These are phyloP conservation scores for Malania oleifera DNA, from an alignment of 164 flowering plant species.

Conservation along the genomic window DNA sequence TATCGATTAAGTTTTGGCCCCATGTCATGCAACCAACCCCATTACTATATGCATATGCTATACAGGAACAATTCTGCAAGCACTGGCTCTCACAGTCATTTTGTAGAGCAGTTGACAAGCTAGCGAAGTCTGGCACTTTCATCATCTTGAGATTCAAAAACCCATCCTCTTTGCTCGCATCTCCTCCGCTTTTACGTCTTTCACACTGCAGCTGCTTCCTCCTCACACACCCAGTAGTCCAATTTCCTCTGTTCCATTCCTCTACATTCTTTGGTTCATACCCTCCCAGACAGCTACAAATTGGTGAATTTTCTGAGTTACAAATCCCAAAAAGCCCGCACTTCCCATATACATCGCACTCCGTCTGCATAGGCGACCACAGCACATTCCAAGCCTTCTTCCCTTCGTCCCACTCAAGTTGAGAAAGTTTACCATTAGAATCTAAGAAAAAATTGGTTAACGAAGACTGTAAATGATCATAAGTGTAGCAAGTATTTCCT, in stretches of 20 bases:
- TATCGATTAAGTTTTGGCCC: constrained; percentile 30
- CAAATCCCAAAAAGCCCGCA: constrained; percentile 22
- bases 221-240: constrained; percentile 40
- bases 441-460: not conserved
- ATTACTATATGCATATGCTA: constrained; percentile 33
- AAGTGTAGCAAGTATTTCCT: too few relatives aligned
- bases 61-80: constrained; percentile 52
- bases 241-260: constrained; percentile 33
- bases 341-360: constrained; percentile 12
- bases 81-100: constrained; percentile 36
- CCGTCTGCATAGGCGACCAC: not conserved
- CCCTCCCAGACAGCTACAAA: constrained; percentile 31
- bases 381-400: constrained; percentile 1
- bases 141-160: constrained; percentile 19
- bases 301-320: constrained; percentile 6
- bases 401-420: constrained; percentile 4
- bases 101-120: not conserved
- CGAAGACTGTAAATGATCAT: not conserved
- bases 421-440: constrained; percentile 2
- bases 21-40: constrained; percentile 53
- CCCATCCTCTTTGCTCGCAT: constrained; percentile 26
- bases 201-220: constrained; percentile 29
- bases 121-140: constrained; percentile 43
- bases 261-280: constrained; percentile 24
- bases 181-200: constrained; percentile 10